Conservation (phyloP, 2,329 filamentous ascomycete species). For the Lecanicillium sp. region DNA sequence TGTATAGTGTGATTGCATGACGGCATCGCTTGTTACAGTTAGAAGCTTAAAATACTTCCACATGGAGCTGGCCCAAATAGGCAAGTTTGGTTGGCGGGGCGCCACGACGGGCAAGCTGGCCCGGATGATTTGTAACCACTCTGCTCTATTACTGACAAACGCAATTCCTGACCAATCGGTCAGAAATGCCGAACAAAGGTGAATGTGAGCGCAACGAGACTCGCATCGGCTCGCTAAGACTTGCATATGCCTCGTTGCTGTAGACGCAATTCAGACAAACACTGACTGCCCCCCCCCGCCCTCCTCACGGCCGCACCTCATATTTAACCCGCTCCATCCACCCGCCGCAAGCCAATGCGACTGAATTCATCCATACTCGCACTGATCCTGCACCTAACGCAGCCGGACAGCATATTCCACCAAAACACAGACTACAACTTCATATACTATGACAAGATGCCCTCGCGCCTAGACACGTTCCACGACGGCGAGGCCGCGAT, state of each 20-base stretch:
- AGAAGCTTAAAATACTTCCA: background rate
- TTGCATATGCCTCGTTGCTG: background rate
- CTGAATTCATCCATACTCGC: conserved; percentile 10
- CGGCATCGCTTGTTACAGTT: too few relatives aligned
- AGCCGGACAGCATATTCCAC: conserved; percentile 8
- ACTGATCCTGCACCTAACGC: background rate
- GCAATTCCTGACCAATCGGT: background rate
- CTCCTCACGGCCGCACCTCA: background rate
- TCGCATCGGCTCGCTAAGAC: too few relatives aligned
- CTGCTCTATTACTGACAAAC: background rate
- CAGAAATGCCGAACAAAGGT: background rate
- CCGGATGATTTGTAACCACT: conserved; percentile 6
- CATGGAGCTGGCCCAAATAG: background rate
- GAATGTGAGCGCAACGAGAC: too few relatives aligned
- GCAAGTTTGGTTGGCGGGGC: background rate
- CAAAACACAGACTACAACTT: background rate
- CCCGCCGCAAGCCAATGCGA: background rate
- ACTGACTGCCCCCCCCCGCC: too few relatives aligned
- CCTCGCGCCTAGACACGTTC: conserved; percentile 36
- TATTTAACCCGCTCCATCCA: background rate
- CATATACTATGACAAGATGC: conserved; percentile 20
- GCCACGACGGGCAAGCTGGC: background rate
- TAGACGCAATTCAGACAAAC: background rate
- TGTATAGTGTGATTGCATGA: too few relatives aligned
- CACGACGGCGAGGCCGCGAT: conserved; percentile 63